Base-by-base conservation (phyloP, 306 rosid species). In the Cicer judaicum region DNA sequence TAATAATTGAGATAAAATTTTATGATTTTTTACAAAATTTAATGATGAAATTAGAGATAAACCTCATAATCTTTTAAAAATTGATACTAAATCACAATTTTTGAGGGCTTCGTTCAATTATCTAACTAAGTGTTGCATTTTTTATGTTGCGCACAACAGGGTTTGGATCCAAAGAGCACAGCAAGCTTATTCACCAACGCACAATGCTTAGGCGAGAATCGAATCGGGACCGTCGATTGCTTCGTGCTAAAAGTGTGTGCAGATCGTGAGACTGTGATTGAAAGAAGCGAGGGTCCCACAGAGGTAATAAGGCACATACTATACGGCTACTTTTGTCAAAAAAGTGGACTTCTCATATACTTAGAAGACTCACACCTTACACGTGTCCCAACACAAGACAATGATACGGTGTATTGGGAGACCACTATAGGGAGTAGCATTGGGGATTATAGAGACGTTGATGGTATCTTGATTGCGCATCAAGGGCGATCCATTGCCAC, bases 381-480 rank as follows among this genome's bases (percentile, higher is more conserved):
- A 0, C 79, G 97, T 63, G 96, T 94, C 0, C 89, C 89, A 55
- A 80, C 89, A 1, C 85, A 88, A 3, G 84, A 84, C 13, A 70
- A 75, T 41, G 90, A 94, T 53, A 82, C 87, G 0, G 90, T 94
- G 59, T 94, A 87, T 12, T 92, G 97, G 99, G 99, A 94, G 85
- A 94, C 97, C 54, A 94, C 96, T 29, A 94, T 92, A 57, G 99
- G 99, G 0, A 94, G 99, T 76, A 88, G 88, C 87, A 92, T 94
- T 18, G 91, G 82, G 3, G 99, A 92, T 61, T 92, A 92, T 9
- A 74, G 92, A 59, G 99, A 87, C 40, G 90, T 92, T 0, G 99
- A 90, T 42, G 98, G 98, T 0, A 72, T 92, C 40, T 57, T 92
- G 29, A 89, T 94, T 1, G 99, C 96, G 1, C 99, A 94, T 78